phyloP scores from a whole-genome alignment of 2,329 filamentous ascomycete species.

The Claviceps sp. region DNA sequence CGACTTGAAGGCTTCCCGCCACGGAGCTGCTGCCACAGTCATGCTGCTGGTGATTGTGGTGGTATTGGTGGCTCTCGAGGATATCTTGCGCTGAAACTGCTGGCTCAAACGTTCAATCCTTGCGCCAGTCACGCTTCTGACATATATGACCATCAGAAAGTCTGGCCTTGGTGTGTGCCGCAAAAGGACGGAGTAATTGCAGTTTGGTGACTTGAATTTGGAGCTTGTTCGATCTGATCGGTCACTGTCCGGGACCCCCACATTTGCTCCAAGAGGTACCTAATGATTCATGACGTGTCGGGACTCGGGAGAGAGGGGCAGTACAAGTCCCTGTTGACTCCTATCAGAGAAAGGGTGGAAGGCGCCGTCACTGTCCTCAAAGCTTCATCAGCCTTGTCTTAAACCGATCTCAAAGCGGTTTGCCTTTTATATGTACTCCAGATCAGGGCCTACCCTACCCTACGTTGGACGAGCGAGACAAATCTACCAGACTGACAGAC shows the following conservation, averaged over 20 bases:
- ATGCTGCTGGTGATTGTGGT: not conserved
- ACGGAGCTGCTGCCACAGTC: slow-evolving; percentile 29
- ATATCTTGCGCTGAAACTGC: slow-evolving; percentile 18
- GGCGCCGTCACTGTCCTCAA: not conserved
- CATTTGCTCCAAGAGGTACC: not conserved
- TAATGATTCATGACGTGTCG: not conserved
- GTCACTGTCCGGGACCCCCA: not conserved
- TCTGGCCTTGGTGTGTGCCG: not conserved
- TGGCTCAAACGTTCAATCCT: slow-evolving; percentile 5
- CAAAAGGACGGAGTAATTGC: not conserved
- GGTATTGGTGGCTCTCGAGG: slow-evolving; percentile 5
- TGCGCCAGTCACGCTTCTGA: not conserved
- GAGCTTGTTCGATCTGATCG: no score
- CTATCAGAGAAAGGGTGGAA: not conserved
- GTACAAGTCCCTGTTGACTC: not conserved
- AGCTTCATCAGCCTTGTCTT: not conserved
- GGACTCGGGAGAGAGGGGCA: no score
- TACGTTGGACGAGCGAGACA: not conserved
- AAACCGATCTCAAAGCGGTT: not conserved
- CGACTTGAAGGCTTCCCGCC: slow-evolving; percentile 38
- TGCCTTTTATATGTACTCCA: no score
- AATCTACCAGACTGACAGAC: not conserved
- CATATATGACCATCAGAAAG: not conserved
- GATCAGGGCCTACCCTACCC: not conserved
- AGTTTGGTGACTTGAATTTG: no score